Evolutionary conservation across 2,329 filamentous ascomycete species (phyloP).

Genomic region (Alternaria infectoria): DNA sequence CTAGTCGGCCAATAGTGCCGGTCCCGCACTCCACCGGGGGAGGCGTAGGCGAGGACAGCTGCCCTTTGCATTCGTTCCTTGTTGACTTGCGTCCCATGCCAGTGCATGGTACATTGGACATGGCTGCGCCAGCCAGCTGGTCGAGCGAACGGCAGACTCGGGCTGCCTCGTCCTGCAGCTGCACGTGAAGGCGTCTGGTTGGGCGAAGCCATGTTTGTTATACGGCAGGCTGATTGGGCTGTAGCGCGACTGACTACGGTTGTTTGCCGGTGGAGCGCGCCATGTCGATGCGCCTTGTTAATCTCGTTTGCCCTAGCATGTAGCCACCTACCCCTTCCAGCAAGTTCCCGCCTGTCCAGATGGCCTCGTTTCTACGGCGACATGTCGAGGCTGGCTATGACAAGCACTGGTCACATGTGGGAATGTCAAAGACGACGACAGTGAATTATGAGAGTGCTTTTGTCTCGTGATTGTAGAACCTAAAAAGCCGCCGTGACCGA

Average conservation of each 20-base stretch:
- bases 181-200: background rate
- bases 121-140: background rate
- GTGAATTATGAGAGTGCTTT: constrained; percentile 12
- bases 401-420: background rate
- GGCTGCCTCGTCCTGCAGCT: background rate
- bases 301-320: constrained; percentile 28
- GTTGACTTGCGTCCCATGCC: background rate
- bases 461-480: constrained; percentile 30
- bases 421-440: background rate
- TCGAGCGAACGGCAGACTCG: background rate
- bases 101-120: background rate
- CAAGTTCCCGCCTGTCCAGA: background rate
- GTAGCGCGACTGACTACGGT: constrained; percentile 1
- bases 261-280: constrained; percentile 1
- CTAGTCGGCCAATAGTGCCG: constrained; percentile 15
- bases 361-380: background rate
- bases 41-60: constrained; percentile 2
- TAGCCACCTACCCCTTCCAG: constrained; percentile 17
- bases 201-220: background rate
- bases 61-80: background rate
- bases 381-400: background rate
- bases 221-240: background rate
- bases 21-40: background rate
- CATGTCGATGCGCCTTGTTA: constrained; percentile 28
- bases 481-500: constrained; percentile 33